Base-by-base conservation (phyloP, 2,329 filamentous ascomycete species). In the Aspergillus fumigatus region DNA sequence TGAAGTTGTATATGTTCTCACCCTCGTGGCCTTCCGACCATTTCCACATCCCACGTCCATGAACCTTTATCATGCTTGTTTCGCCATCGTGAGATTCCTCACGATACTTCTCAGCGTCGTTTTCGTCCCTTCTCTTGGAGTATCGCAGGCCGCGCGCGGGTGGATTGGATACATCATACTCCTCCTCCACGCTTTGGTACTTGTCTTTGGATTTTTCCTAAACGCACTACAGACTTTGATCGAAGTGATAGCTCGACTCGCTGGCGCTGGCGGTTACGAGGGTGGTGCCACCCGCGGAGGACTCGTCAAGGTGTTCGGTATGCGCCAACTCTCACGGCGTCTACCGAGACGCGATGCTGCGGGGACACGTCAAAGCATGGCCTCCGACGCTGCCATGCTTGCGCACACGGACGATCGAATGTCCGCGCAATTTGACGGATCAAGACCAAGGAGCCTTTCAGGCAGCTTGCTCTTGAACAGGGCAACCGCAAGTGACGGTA, bases 81-180 rank as follows among this genome's bases (percentile, higher is more conserved):
- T 97, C 73, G 85, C 92, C 0, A 77, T 82, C 2, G 79, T 96
- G 14, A 86, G 94, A 35, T 87, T 97, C 32, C 75, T 90, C 50
- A 88, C 88, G 0, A 82, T 92, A 49, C 78, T 93, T 54, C 77
- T 93, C 54, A 91, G 89, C 79, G 84, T 92, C 35, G 81, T 92
- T 1, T 99, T 99, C 71, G 85, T 92, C 11, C 91, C 93, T 1
- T 88, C 88, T 1, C 81, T 99, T 3, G 87, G 86, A 23, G 87
- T 97, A 4, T 83, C 84, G 0, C 88, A 95, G 67, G 85, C 88
- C 0, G 79, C 89, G 1, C 95, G 92, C 71, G 92, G 92, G 4
- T 99, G 94, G 94, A 89, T 97, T 63, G 94, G 92, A 40, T 99
- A 99, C 71, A 85, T 88, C 26, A 95, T 97, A 55, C 79, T 99